phyloP scores from a whole-genome alignment of 2,329 filamentous ascomycete species.

The Microcera coccophila region DNA sequence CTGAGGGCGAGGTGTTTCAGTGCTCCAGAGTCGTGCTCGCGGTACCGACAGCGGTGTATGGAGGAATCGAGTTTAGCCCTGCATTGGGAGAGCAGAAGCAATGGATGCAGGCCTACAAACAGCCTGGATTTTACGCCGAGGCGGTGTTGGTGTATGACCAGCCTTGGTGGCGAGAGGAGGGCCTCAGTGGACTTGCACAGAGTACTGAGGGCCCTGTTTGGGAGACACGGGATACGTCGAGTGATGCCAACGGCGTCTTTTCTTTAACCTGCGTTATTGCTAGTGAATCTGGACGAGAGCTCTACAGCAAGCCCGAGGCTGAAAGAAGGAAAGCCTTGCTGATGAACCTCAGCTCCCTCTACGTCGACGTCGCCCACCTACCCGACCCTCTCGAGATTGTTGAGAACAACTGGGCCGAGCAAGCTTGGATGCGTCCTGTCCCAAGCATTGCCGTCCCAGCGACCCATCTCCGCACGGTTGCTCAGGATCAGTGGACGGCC shows the following conservation, averaged over 20 bases:
- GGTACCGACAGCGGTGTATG: constrained; percentile 9
- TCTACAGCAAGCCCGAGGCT: constrained; percentile 10
- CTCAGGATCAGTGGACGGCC: constrained; percentile 16
- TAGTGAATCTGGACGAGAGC: constrained; percentile 13
- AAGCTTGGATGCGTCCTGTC: constrained; percentile 2
- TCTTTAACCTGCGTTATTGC: constrained; percentile 18
- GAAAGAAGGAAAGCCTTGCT: constrained; percentile 7
- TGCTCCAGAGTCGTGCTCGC: constrained; percentile 17
- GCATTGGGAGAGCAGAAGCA: constrained; percentile 14
- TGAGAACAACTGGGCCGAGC: constrained; percentile 4
- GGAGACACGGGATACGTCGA: constrained; percentile 14
- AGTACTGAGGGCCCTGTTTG: constrained; percentile 13
- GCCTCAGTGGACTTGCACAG: constrained; percentile 15
- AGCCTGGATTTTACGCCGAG: constrained; percentile 15
- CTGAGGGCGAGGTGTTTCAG: constrained; percentile 13
- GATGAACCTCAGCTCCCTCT: constrained; percentile 2
- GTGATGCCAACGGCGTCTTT: constrained; percentile 11
- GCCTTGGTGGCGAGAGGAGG: constrained; percentile 23
- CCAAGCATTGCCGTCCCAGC: constrained; percentile 13
- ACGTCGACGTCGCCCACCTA: constrained; percentile 4
- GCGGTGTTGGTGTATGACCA: constrained; percentile 14
- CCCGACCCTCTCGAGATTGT: constrained; percentile 11
- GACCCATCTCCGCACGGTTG: constrained; percentile 4
- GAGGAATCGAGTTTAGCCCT: constrained; percentile 12
- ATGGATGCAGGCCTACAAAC: constrained; percentile 12